These are phyloP conservation scores for Paramarasmius palmivorus DNA, from an alignment of 1,284 basidiomycete genomes.

Conservation along the genomic window DNA sequence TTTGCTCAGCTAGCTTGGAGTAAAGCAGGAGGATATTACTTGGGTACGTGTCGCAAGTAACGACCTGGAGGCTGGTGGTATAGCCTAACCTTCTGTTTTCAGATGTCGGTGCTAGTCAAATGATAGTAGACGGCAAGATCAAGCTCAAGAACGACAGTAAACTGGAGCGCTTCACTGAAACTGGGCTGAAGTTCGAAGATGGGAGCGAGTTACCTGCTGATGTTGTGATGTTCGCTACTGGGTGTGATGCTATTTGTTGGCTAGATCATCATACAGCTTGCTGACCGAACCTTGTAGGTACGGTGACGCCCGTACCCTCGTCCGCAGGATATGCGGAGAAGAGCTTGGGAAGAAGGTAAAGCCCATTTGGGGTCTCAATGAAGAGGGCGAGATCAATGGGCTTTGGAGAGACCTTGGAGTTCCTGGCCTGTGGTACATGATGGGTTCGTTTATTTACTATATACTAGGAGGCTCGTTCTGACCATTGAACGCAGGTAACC, in stretches of 20 bases:
- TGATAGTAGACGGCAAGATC: conserved; percentile 69
- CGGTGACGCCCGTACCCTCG: conserved; percentile 17
- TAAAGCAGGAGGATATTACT: conserved; percentile 44
- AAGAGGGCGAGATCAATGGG: conserved; percentile 60
- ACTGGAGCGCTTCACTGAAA: conserved; percentile 52
- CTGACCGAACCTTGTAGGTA: conserved; percentile 5
- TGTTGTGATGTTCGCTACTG: conserved; percentile 64
- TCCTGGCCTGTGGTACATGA: conserved; percentile 54
- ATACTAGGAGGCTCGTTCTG: neutral
- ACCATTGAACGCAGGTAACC: conserved; percentile 35
- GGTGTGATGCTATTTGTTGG: conserved; percentile 32
- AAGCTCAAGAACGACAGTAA: conserved; percentile 64
- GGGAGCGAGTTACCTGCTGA: conserved; percentile 64
- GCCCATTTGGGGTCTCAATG: conserved; percentile 62
- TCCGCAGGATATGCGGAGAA: conserved; percentile 46
- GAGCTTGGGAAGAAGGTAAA: conserved; percentile 44
- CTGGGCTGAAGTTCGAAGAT: conserved; percentile 59
- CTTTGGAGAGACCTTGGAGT: conserved; percentile 54
- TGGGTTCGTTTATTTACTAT: conserved; percentile 35
- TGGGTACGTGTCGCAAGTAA: conserved; percentile 35
- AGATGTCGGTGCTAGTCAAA: conserved; percentile 64
- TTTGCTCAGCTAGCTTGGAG: conserved; percentile 28
- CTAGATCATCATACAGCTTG: neutral
- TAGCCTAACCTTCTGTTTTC: conserved; percentile 32
- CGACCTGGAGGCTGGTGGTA: conserved; percentile 38